These are phyloP conservation scores for Aspergillus conjunctus DNA, from an alignment of 495 filamentous ascomycete genomes.

Conservation along the genomic window DNA sequence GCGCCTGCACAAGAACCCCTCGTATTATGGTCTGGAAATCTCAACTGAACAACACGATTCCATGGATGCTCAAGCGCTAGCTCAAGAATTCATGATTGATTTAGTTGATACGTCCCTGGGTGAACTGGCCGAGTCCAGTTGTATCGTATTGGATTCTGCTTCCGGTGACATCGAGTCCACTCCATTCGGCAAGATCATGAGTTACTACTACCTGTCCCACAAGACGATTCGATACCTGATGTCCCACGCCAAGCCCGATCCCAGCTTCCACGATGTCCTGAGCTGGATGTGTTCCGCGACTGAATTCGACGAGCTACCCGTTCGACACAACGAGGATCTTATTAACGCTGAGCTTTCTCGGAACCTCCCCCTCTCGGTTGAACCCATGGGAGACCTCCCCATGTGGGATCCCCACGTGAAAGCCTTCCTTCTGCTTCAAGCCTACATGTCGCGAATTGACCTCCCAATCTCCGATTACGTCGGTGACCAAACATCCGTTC, in stretches of 20 bases:
- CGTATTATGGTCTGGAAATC: conserved; percentile 96
- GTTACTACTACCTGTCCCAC: conserved; percentile 98
- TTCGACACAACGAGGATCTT: conserved; percentile 98
- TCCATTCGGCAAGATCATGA: conserved; percentile 94
- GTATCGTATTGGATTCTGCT: conserved; percentile 70
- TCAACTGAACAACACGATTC: conserved; percentile 91
- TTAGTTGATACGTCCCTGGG: conserved; percentile 83
- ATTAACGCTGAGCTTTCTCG: conserved; percentile 91
- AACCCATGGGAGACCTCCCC: conserved; percentile 71
- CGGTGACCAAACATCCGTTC: conserved; percentile 83
- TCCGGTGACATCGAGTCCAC: conserved; percentile 90
- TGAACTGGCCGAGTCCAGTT: conserved; percentile 80
- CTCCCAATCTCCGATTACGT: conserved; percentile 97
- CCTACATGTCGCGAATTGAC: conserved; percentile 88
- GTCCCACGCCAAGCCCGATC: conserved; percentile 71
- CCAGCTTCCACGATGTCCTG: conserved; percentile 81
- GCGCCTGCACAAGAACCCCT: conserved; percentile 95
- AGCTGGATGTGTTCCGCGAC: conserved; percentile 91
- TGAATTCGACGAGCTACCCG: conserved; percentile 96
- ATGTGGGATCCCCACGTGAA: conserved; percentile 99
- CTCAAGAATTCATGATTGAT: conserved; percentile 89
- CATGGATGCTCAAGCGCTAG: conserved; percentile 76
- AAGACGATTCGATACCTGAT: conserved; percentile 87
- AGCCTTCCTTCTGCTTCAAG: conserved; percentile 89
- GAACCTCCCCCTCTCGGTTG: conserved; percentile 68